Base-by-base conservation (phyloP, 176 grass and related monocot genomes). In the Tuctoria greenei region DNA sequence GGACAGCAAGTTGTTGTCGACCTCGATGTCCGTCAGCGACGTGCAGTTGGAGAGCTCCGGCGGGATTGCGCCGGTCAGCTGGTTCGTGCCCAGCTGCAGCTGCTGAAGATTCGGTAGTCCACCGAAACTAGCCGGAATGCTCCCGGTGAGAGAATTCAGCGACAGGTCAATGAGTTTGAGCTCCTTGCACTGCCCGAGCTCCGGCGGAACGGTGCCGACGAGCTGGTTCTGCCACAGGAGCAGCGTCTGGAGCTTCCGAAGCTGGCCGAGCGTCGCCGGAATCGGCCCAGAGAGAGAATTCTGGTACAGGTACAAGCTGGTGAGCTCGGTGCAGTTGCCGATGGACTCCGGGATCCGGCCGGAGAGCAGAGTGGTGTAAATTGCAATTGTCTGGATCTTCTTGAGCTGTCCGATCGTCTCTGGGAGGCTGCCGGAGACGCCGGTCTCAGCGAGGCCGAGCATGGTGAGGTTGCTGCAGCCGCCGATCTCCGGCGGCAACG, bases 201-300 rank as follows among this genome's bases (percentile, higher is more conserved):
- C 92, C 40, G 82, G 78, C 4, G 96, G 96, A 10, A 99, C 90
- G 0, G 73, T 37, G 41, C 96, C 96, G 10, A 92, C 92, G 51
- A 99, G 83, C 61, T 77, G 82, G 68, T 99, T 99, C 88, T 99
- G 92, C 96, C 92, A 99, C 14, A 99, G 87, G 9, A 99, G 89
- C 74, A 99, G 77, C n/a, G 77, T 90, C 41, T 90, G 87, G 20
- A 99, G 87, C 36, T 90, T 92, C 61, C 50, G 37, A 49, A 99
- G 85, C 41, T 84, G 27, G 31, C 96, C 89, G 5, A 99, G 41
- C 61, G 74, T 61, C 52, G 66, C 10, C 4, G 96, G 96, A 42
- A 99, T 92, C 18, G 89, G 37, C 0, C 89, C 96, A 10, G 92
- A 90, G 1, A 99, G 87, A 10, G 84, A 90, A 72, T 99, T 99